Evolutionary conservation across 2,329 filamentous ascomycete genomes (phyloP), one percentile per base, ranked within the genome.

Genomic region (Graphilbum ipis-grandicollis): DNA sequence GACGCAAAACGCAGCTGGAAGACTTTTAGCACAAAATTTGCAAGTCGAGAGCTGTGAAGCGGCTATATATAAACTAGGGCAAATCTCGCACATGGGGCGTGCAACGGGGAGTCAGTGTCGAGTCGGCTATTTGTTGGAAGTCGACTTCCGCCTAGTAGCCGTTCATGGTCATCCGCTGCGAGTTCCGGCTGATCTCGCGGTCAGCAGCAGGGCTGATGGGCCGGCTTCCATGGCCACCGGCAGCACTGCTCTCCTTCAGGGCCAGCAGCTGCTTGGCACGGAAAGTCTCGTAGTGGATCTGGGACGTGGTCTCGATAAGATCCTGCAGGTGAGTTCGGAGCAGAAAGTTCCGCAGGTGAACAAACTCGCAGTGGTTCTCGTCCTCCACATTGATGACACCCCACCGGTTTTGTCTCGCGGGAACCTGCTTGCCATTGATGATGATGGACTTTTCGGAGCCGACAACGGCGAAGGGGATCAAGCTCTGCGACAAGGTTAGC

Each of bases 231-330:
- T 75, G 65, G 46, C 77, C 80, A 26, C 30, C 40, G 47, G 84
- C 81, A 48, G 84, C 83, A 55, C 83, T 93, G 70, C 81, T 93
- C 69, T 98, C 90, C 75, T 96, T 98, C 57, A 98, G 72, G 40
- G 90, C 90, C 55, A 98, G 66, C 52, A 98, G 69, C 63, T 98
- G 90, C 77, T 98, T 98, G 52, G 90, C 86, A 62, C 90, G 86
- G 86, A 98, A 98, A 41, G 85, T 93, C 71, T 98, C 90, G 70
- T 98, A 98, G 71, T 98, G 90, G 62, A 94, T 98, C 68, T 98
- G 90, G 49, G 86, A 94, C 34, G 90, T 98, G 23, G 90, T 98
- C 66, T 98, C 90, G 60, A 98, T 94, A 48, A 98, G 75, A 54
- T 98, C 90, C 69, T 98, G 90, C 40, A 98, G 75, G 61, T 98